Evolutionary conservation across 78 protist genomes (phyloP), one percentile per base, ranked within the genome.

Genomic region (Bigelowiella natans): DNA sequence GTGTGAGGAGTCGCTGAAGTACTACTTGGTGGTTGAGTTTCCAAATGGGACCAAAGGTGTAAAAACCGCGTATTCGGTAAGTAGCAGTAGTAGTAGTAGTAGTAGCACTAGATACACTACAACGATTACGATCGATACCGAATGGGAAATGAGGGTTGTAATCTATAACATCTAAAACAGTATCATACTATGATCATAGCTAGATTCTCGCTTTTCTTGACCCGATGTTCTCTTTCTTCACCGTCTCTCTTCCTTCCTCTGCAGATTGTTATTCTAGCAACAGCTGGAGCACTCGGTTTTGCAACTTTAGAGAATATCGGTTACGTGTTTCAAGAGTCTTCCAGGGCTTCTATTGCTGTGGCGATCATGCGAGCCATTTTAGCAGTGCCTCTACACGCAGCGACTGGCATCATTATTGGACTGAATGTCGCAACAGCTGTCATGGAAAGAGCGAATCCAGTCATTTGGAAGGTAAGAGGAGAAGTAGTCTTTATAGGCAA

Each of bases 291-390:
- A 26, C 86, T 83, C 18, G 86, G 86, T 31, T 83, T 83, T 11
- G 86, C 86, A 2, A 83, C 86, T 31, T 31, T 83, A 3, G 86
- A 83, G 86, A 83, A 83, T 31, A n/a, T 83, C 38, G 86, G 86
- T 11, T 83, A 83, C 86, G 86, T 83, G 3, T 31, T 83, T 31
- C 26, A n/a, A 26, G 30, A 18, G 38, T 83, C 86, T 18, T 3
- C 18, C 11, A 83, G 38, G 3, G 26, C 38, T 28, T 31, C 86
- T 2, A n/a, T 83, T 18, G 38, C 37, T 11, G 86, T 83, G 38
- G 86, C 86, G 3, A 11, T 83, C 86, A 31, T 83, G 38, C 86
- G 86, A 18, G 86, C 86, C 86, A 3, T 83, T 18, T 2, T 83
- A 2, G 86, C 86, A 28, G 86, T 83, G 38, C 86, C 86, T 11